Conservation (phyloP, 2,329 filamentous ascomycete species). For the Elsinoe ampelina region DNA sequence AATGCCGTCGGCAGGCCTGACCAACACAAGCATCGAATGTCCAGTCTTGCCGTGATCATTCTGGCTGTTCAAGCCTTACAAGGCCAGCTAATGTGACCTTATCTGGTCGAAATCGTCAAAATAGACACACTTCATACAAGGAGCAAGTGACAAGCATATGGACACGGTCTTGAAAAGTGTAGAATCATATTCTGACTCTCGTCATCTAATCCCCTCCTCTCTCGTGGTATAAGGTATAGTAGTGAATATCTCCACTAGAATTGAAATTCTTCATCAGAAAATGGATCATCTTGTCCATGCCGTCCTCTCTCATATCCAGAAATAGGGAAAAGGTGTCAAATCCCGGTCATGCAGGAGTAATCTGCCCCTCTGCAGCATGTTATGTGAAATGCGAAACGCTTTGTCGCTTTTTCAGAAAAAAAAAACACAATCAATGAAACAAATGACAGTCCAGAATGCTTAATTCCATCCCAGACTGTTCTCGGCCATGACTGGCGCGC, state of each 20-base stretch:
- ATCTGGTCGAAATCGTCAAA: too few relatives aligned
- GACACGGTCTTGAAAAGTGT: neutral
- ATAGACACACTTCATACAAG: too few relatives aligned
- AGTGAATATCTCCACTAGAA: conserved; percentile 12
- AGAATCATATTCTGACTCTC: conserved; percentile 8
- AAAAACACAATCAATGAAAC: neutral
- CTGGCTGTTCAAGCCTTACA: too few relatives aligned
- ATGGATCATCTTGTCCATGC: neutral
- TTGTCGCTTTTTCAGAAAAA: conserved; percentile 4
- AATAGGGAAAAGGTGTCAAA: conserved; percentile 1
- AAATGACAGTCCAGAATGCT: neutral
- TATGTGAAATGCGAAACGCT: conserved; percentile 4
- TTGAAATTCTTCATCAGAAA: neutral
- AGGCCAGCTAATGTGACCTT: too few relatives aligned
- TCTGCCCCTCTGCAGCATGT: neutral
- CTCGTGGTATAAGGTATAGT: conserved; percentile 9
- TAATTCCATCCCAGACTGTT: conserved; percentile 96
- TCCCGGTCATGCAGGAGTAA: neutral
- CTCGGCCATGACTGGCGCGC: conserved; percentile 80
- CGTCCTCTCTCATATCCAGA: neutral
- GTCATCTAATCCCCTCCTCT: neutral
- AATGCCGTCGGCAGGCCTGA: too few relatives aligned
- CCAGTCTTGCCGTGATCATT: too few relatives aligned
- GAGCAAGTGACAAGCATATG: neutral
- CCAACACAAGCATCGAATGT: too few relatives aligned